Percentiles rank a stretch among this genome's conserved stretches.
Conservation (phyloP, 768 basidiomycete species). For the Tricholoma furcatifolium region DNA sequence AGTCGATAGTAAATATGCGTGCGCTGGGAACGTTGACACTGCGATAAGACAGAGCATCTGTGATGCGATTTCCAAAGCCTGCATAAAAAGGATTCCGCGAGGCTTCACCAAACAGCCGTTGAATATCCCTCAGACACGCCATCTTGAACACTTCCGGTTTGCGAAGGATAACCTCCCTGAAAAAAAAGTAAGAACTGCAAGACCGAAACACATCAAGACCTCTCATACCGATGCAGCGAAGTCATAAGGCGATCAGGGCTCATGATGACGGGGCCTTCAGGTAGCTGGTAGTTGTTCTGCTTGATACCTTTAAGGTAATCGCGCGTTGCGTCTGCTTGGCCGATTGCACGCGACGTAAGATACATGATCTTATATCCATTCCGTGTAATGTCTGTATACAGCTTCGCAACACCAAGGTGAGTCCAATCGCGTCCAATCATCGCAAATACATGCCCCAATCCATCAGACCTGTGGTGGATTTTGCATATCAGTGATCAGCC, state of each 20-base stretch:
- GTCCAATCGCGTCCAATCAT: constrained; percentile 99
- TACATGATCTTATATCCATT: constrained; percentile 99
- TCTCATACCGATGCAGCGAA: constrained; percentile 81
- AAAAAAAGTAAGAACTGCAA: background rate
- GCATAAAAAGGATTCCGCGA: constrained; percentile 86
- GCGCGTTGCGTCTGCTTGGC: constrained; percentile 95
- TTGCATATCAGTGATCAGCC: background rate
- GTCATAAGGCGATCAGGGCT: constrained; percentile 95
- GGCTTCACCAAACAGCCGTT: constrained; percentile 78
- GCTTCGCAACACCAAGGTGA: constrained; percentile 92
- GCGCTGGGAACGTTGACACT: constrained; percentile 93
- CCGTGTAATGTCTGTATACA: constrained; percentile 92
- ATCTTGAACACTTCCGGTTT: constrained; percentile 99
- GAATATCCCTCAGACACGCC: constrained; percentile 96
- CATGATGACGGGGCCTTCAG: constrained; percentile 98
- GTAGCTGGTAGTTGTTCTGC: constrained; percentile 95
- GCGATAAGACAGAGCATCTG: constrained; percentile 96
- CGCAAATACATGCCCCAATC: constrained; percentile 93
- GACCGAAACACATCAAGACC: background rate
- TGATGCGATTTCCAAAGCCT: constrained; percentile 97
- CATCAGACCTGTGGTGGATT: constrained; percentile 81
- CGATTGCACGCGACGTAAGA: constrained; percentile 94
- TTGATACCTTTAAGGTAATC: constrained; percentile 94
- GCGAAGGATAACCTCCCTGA: constrained; percentile 95
- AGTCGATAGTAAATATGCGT: constrained; percentile 96